These are phyloP conservation scores for Cephaloascus fragrans DNA, from an alignment of 805 yeast species.

Conservation along the genomic window DNA sequence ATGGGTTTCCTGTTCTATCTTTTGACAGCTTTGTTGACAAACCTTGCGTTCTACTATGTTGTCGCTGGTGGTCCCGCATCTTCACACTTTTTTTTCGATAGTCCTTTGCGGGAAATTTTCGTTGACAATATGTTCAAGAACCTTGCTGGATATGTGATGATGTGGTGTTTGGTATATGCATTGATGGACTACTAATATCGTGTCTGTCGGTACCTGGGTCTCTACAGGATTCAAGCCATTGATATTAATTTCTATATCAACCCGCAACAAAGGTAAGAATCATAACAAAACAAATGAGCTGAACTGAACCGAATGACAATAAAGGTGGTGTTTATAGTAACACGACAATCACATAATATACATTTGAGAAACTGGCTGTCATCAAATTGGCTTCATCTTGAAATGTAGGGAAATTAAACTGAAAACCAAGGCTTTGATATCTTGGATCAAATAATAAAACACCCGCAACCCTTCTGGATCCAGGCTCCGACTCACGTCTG, in stretches of 20 bases:
- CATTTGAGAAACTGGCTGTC: neutral
- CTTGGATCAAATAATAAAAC: constrained; percentile 32
- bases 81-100: constrained; percentile 13
- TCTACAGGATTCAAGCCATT: no score
- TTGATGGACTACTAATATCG: constrained; percentile 19
- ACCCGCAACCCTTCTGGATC: constrained; percentile 35
- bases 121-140: constrained; percentile 19
- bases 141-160: constrained; percentile 31
- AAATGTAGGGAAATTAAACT: constrained; percentile 31
- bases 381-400: constrained; percentile 17
- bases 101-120: constrained; percentile 22
- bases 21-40: constrained; percentile 21
- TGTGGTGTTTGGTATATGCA: constrained; percentile 38
- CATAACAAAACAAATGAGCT: no score
- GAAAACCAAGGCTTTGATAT: constrained; percentile 30
- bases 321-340: no score
- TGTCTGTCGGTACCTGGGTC: no score
- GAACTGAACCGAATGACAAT: no score
- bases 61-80: constrained; percentile 21
- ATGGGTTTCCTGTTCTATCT: constrained; percentile 25
- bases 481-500: constrained; percentile 24
- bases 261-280: no score
- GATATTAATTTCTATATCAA: no score
- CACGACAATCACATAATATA: no score
- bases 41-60: constrained; percentile 15